Evolutionary conservation across 768 basidiomycete genomes (phyloP).

Genomic region (Boletus eberwhitei): DNA sequence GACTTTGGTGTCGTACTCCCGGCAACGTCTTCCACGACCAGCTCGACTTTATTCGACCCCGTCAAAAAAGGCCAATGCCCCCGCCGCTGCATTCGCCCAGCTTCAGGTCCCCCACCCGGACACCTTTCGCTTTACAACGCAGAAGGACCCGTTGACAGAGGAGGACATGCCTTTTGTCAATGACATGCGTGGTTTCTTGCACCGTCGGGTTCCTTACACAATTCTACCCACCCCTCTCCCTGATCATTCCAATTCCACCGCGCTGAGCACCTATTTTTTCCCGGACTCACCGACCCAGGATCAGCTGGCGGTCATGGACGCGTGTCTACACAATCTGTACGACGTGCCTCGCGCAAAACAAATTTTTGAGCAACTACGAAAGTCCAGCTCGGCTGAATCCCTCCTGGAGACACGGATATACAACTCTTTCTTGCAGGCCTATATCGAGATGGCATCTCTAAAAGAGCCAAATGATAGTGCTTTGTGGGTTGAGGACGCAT

Average conservation of each 20-base stretch:
- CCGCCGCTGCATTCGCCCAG: conserved; percentile 45
- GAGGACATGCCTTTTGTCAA: conserved; percentile 15
- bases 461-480: conserved; percentile 43
- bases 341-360: conserved; percentile 74
- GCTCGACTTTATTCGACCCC: conserved; percentile 70
- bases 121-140: conserved; percentile 36
- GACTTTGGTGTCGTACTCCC: conserved; percentile 55
- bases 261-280: conserved; percentile 51
- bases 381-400: conserved; percentile 38
- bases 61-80: conserved; percentile 51
- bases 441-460: conserved; percentile 51
- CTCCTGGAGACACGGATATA: conserved; percentile 50
- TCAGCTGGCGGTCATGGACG: conserved; percentile 73
- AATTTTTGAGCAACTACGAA: conserved; percentile 65
- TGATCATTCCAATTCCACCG: conserved; percentile 35
- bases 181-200: conserved; percentile 52
- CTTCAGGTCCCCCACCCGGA: conserved; percentile 36
- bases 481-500: conserved; percentile 62
- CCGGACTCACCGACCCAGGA: conserved; percentile 66
- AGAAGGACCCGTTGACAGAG: conserved; percentile 22
- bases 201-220: conserved; percentile 46
- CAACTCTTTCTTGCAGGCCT: conserved; percentile 66
- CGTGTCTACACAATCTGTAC: conserved; percentile 72
- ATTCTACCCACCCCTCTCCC: conserved; percentile 69
- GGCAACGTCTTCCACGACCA: conserved; percentile 65